phyloP scores from a whole-genome alignment of 768 basidiomycete genomes.

The Lactarius hatsudake region DNA sequence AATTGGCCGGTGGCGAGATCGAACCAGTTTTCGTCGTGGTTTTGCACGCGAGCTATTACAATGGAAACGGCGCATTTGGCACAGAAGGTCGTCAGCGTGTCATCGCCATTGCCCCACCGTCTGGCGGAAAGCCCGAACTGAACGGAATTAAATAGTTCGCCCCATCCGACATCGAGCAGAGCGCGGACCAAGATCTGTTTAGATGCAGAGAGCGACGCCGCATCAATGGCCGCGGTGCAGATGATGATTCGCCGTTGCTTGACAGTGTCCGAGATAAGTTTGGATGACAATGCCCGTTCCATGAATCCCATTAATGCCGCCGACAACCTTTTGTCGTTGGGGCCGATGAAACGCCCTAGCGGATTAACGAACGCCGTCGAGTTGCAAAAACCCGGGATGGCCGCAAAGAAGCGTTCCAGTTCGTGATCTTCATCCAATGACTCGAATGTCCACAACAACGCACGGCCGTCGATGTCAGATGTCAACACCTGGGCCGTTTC shows the following conservation, averaged over 20 bases:
- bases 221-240: conserved; percentile 4
- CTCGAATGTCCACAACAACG: conserved; percentile 13
- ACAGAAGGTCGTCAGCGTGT: background rate
- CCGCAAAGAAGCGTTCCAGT: conserved; percentile 16
- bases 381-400: conserved; percentile 12
- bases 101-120: background rate
- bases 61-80: conserved; percentile 7
- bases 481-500: background rate
- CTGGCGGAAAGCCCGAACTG: conserved; percentile 7
- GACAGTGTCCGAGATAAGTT: conserved; percentile 7
- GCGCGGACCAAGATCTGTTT: conserved; percentile 1
- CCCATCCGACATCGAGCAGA: conserved; percentile 5
- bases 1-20: conserved; percentile 5
- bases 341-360: conserved; percentile 1
- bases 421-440: conserved; percentile 16
- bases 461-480: conserved; percentile 11
- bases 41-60: background rate
- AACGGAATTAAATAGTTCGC: background rate
- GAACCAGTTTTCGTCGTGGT: conserved; percentile 8
- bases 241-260: conserved; percentile 15
- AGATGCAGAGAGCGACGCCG: conserved; percentile 4
- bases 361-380: conserved; percentile 5
- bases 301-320: conserved; percentile 4
- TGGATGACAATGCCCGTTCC: conserved; percentile 7
- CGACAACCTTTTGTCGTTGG: conserved; percentile 11